Evolutionary conservation across 1,284 basidiomycete species (phyloP).

Genomic region (Sanghuangporus weigelae): DNA sequence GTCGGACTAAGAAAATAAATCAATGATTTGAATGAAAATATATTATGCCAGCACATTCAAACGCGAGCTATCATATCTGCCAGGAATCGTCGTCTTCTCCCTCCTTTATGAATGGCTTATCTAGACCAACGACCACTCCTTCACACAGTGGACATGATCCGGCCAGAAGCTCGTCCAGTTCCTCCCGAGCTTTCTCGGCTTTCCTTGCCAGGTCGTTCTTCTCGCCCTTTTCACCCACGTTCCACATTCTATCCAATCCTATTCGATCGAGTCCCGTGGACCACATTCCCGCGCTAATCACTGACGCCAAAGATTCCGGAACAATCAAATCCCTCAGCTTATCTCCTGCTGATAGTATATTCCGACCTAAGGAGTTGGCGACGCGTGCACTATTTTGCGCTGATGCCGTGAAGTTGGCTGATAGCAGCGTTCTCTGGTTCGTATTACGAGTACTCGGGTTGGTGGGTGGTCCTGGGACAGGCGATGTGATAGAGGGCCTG

Average conservation of each 20-base stretch:
- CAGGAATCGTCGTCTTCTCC: constrained; percentile 81
- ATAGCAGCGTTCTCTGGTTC: constrained; percentile 60
- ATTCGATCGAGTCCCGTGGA: constrained; percentile 51
- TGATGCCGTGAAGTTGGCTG: constrained; percentile 61
- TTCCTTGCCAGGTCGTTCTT: constrained; percentile 50
- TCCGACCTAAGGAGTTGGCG: constrained; percentile 66
- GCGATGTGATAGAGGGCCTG: constrained; percentile 30
- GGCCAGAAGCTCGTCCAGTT: constrained; percentile 85
- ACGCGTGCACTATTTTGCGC: constrained; percentile 51
- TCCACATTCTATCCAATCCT: constrained; percentile 38
- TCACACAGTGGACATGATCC: constrained; percentile 90
- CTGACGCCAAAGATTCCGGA: constrained; percentile 80
- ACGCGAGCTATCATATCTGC: constrained; percentile 50
- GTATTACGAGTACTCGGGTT: constrained; percentile 27
- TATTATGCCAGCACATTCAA: background rate
- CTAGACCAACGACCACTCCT: constrained; percentile 77
- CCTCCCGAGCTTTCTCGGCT: constrained; percentile 64
- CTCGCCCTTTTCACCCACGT: constrained; percentile 34
- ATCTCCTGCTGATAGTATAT: constrained; percentile 85
- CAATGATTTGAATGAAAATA: constrained; percentile 35
- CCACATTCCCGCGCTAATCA: constrained; percentile 56
- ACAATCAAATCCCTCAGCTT: constrained; percentile 85
- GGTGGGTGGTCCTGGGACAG: constrained; percentile 33
- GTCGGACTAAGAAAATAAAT: constrained; percentile 73
- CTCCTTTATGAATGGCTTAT: constrained; percentile 79